Evolutionary conservation across 352 stramenopile genomes (phyloP).

Genomic region (Pythium myriotylum): DNA sequence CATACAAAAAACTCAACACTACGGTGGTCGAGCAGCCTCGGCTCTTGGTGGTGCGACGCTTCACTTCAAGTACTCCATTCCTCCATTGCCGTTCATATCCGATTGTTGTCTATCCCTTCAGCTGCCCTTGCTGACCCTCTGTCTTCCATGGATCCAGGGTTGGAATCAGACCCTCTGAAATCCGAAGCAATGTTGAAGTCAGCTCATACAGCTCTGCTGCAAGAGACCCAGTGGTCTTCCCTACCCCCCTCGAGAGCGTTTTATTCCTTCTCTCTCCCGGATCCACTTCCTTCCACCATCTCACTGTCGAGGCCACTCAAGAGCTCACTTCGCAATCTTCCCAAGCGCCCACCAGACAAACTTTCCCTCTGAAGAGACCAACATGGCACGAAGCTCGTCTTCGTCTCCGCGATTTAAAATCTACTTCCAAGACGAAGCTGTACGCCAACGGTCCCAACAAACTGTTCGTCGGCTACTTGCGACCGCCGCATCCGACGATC

Average conservation of each 20-base stretch:
- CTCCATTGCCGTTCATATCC: no score
- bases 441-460: conserved; percentile 1
- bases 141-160: not conserved
- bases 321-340: not conserved
- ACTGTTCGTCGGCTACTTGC: not conserved
- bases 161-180: not conserved
- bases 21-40: not conserved
- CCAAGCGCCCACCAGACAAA: not conserved
- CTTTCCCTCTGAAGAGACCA: no score
- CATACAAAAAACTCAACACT: not conserved
- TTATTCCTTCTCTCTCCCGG: conserved; percentile 1
- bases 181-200: not conserved
- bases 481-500: not conserved
- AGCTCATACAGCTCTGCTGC: not conserved
- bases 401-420: not conserved
- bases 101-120: no score
- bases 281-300: not conserved
- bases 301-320: not conserved
- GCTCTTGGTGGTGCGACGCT: no score
- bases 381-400: no score
- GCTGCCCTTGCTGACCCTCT: no score
- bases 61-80: not conserved
- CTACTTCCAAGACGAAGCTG: conserved; percentile 1
- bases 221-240: not conserved
- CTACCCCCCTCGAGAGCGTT: not conserved